Conservation (phyloP, 2,329 filamentous ascomycete genomes). For the Cytospora schulzeri region DNA sequence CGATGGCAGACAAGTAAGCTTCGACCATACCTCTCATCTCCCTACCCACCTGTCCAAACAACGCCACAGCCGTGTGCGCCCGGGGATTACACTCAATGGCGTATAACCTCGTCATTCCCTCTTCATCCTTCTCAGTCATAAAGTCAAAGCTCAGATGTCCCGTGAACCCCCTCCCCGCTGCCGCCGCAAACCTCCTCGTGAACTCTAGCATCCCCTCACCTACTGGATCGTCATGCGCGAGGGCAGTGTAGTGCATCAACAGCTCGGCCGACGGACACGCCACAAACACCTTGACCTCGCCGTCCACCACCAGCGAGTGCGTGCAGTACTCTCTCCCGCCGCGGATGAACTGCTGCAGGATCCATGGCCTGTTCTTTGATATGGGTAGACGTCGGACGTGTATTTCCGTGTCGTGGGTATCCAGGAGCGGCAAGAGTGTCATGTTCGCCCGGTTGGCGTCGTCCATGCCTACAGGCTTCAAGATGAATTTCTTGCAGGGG, state of each 20-base stretch:
- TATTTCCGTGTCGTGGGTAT: constrained; percentile 53
- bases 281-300: constrained; percentile 65
- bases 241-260: constrained; percentile 66
- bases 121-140: constrained; percentile 54
- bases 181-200: constrained; percentile 58
- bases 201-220: constrained; percentile 65
- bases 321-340: constrained; percentile 70
- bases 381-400: constrained; percentile 59
- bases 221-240: constrained; percentile 57
- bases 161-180: constrained; percentile 49
- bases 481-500: constrained; percentile 54
- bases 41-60: constrained; percentile 52
- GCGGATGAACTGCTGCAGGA: constrained; percentile 68
- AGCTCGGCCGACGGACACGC: constrained; percentile 65
- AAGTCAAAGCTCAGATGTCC: constrained; percentile 77
- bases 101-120: constrained; percentile 50
- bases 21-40: constrained; percentile 49
- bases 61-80: constrained; percentile 66
- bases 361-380: constrained; percentile 58
- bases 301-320: constrained; percentile 67
- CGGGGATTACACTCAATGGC: constrained; percentile 74
- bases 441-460: constrained; percentile 62
- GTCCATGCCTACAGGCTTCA: constrained; percentile 67
- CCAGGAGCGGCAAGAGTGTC: constrained; percentile 63
- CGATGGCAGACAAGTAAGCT: constrained; percentile 55